These are phyloP conservation scores for Leucogyrophana mollusca DNA, from an alignment of 768 basidiomycete species.

Conservation along the genomic window DNA sequence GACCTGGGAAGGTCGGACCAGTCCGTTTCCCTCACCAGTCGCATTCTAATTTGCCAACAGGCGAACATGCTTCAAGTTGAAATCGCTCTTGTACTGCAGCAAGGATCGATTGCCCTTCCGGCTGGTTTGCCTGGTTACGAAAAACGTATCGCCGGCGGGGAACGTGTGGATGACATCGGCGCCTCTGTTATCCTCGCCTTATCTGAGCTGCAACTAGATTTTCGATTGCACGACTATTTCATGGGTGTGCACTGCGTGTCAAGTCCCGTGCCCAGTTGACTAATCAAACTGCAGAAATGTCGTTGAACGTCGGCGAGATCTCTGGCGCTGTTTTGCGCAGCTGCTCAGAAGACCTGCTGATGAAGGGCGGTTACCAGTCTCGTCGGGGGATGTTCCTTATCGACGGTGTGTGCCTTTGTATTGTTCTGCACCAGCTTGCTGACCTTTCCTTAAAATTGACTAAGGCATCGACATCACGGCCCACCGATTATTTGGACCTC, in stretches of 20 bases:
- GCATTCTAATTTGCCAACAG: conserved; percentile 39
- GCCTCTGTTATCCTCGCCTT: conserved; percentile 53
- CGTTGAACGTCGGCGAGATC: conserved; percentile 67
- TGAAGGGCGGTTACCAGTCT: conserved; percentile 14
- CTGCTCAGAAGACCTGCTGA: conserved; percentile 43
- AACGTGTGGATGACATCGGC: conserved; percentile 41
- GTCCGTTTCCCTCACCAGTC: background rate
- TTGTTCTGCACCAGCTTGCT: conserved; percentile 4
- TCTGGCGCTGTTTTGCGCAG: conserved; percentile 48
- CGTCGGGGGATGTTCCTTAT: conserved; percentile 42
- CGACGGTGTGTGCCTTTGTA: conserved; percentile 36
- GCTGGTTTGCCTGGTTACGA: conserved; percentile 67
- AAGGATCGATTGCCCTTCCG: conserved; percentile 61
- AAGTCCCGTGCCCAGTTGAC: conserved; percentile 1
- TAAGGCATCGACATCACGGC: conserved; percentile 79
- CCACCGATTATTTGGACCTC: conserved; percentile 86
- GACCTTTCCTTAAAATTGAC: background rate
- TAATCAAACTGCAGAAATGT: conserved; percentile 56
- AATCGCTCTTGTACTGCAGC: conserved; percentile 50
- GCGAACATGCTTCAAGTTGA: conserved; percentile 82
- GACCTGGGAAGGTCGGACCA: conserved; percentile 65
- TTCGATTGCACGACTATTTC: conserved; percentile 82
- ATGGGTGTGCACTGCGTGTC: conserved; percentile 61
- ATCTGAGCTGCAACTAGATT: conserved; percentile 71
- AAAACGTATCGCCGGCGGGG: conserved; percentile 15